Percentiles rank a stretch among this genome's conserved stretches.
phyloP scores from a whole-genome alignment of 305 asterid genomes.

The Rubia peregrina region DNA sequence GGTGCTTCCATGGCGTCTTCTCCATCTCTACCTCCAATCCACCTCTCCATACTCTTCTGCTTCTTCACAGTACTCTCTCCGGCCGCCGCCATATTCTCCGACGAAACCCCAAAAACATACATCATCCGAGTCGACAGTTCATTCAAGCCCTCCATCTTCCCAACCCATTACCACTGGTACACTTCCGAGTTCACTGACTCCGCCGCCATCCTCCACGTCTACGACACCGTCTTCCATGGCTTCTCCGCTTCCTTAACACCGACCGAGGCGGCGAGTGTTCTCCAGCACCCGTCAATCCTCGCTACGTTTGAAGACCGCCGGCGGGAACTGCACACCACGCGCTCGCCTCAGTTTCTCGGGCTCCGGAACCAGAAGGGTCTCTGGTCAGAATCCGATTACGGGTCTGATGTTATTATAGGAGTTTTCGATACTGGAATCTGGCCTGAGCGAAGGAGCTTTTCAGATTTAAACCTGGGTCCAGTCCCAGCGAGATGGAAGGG shows the following conservation, averaged over 20 bases:
- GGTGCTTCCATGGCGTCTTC: conserved; percentile 9
- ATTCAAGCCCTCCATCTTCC: conserved; percentile 79
- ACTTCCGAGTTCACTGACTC: conserved; percentile 63
- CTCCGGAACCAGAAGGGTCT: conserved; percentile 74
- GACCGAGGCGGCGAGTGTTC: conserved; percentile 45
- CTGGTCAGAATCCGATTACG: conserved; percentile 91
- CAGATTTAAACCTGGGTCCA: conserved; percentile 77
- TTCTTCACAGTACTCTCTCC: conserved; percentile 12
- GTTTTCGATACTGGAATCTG: conserved; percentile 86
- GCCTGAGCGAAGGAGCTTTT: conserved; percentile 91
- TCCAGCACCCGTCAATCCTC: conserved; percentile 60
- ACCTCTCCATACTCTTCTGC: conserved; percentile 18
- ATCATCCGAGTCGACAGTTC: conserved; percentile 54
- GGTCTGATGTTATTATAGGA: conserved; percentile 77
- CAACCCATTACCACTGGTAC: conserved; percentile 91
- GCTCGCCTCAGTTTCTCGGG: conserved; percentile 92
- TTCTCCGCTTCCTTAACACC: conserved; percentile 73
- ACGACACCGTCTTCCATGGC: conserved; percentile 83
- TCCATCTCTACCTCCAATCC: conserved; percentile 12
- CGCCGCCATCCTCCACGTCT: conserved; percentile 62
- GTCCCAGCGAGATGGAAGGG: conserved; percentile 80
- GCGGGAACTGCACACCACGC: conserved; percentile 76
- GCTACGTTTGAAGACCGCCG: conserved; percentile 73
- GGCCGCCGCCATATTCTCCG: conserved; percentile 15
- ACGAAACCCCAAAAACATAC: conserved; percentile 55